Evolutionary conservation across 352 stramenopile genomes (phyloP), one percentile per base, ranked within the genome.

Genomic region (Phytophthora pini): DNA sequence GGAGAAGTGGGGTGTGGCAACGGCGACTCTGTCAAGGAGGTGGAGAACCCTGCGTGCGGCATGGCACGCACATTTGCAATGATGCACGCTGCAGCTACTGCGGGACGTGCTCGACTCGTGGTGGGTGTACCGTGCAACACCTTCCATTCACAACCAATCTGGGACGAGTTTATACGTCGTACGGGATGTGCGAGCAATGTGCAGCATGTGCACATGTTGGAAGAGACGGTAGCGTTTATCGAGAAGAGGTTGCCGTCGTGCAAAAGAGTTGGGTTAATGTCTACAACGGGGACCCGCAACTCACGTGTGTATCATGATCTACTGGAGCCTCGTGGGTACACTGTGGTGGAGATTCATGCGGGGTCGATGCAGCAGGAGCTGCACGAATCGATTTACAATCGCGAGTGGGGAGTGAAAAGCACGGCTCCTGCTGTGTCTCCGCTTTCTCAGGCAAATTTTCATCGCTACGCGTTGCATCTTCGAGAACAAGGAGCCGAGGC

Each of bases 21-120:
- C 44, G 40, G 6, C 0, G 17, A 63, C 5, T 53, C 22, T 0
- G 20, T 48, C 20, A 66, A 64, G 27, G 53, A 57, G 26, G 56
- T 90, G 17, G 84, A 90, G 65, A 93, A 92, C 65, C 84, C 84
- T 31, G 84, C 84, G 24, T 69, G 61, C 22, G 84, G 84, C 47
- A 93, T 93, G 84, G 82, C 82, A 31, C 79, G 81, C 12, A 93
- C 82, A 36, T 84, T 93, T 43, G 69, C 76, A 27, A 91, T 93
- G 82, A 84, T 93, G 74, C 69, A 79, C 31, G 76, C 70, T 12
- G 80, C 77, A 5, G 79, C 76, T 15, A 36, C 55, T 9, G 60
- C 71, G 29, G 65, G 70, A 38, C 56, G 68, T 24, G 67, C 65
- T 31, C 80, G 70, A 20, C 80, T 93, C 7, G 71, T 92, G 31